Base-by-base conservation (phyloP, 148 eudicot species). In the Rhododendron ferrugineum region DNA sequence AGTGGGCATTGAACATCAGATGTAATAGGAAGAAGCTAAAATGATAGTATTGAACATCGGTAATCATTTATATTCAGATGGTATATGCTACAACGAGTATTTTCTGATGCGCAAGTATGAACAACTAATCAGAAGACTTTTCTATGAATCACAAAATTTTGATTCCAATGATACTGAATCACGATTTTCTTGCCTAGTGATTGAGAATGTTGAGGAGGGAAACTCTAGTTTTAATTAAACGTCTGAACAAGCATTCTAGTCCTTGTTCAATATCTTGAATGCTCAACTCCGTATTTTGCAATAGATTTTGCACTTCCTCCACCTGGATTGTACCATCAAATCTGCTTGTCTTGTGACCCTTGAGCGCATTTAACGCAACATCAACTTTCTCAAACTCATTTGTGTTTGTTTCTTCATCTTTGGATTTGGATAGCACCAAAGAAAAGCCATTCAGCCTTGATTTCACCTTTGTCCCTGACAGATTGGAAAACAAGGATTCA, bases 211-310 rank as follows among this genome's bases (percentile, higher is more conserved):
- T 87, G 56, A 89, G 86, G 16, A 89, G 79, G 74, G 84, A 62
- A 56, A 86, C 87, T 77, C 91, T 89, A 18, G 83, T 83, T 81
- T 81, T 89, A 22, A 89, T 85, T 54, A 87, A 66, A 80, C 56
- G 68, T 85, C 87, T 87, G 64, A 82, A 82, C 76, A 89, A 83
- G 73, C 68, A 73, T 73, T 85, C 86, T 16, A 87, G 40, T 62
- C 36, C 76, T 86, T 85, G 58, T 81, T 87, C 91, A 50, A 87
- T 66, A 52, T 81, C 88, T 81, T 79, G 42, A 23, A 83, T 79
- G 26, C 76, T 42, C n/a, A 47, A 83, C 75, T 85, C 83, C 60
- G 85, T 78, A 20, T 87, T 82, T 49, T 46, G 66, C 54, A 89
- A 23, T 14, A 76, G 83, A 49, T 15, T 56, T 50, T 78, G 73